phyloP scores from a whole-genome alignment of 1,284 basidiomycete genomes.

The Trametes hirsuta region DNA sequence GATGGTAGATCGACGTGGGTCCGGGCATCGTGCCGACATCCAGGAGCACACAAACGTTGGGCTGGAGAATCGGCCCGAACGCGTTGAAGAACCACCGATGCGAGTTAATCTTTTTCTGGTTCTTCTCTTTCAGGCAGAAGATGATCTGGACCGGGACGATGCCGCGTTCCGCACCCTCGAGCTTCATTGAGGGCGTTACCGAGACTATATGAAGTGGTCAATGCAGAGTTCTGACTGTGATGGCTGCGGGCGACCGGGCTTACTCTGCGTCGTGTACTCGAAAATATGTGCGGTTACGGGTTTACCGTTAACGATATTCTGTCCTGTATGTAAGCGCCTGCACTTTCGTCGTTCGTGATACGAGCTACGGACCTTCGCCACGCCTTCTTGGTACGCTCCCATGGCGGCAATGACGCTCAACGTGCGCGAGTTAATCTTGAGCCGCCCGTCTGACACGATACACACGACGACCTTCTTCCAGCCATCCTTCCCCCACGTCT shows the following conservation, averaged over 20 bases:
- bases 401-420: conserved; percentile 86
- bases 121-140: conserved; percentile 94
- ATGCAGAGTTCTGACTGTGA: conserved; percentile 9
- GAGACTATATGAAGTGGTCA: conserved; percentile 57
- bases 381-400: conserved; percentile 82
- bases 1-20: conserved; percentile 87
- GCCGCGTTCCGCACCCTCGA: conserved; percentile 81
- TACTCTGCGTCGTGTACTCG: conserved; percentile 91
- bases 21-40: conserved; percentile 96
- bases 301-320: conserved; percentile 85
- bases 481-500: conserved; percentile 95
- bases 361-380: conserved; percentile 70
- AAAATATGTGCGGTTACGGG: conserved; percentile 92
- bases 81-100: conserved; percentile 95
- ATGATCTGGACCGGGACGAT: conserved; percentile 90
- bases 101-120: conserved; percentile 93
- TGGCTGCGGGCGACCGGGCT: conserved; percentile 32
- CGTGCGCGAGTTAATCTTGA: conserved; percentile 87
- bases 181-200: conserved; percentile 79
- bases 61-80: conserved; percentile 76
- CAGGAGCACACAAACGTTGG: conserved; percentile 92
- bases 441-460: conserved; percentile 75
- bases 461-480: conserved; percentile 91
- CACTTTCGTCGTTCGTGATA: background rate
- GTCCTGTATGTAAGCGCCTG: conserved; percentile 5